Percentiles rank a stretch among this genome's conserved stretches.
These are phyloP conservation scores for Xylariaceae sp. DNA, from an alignment of 2,329 filamentous ascomycete species.

Conservation along the genomic window DNA sequence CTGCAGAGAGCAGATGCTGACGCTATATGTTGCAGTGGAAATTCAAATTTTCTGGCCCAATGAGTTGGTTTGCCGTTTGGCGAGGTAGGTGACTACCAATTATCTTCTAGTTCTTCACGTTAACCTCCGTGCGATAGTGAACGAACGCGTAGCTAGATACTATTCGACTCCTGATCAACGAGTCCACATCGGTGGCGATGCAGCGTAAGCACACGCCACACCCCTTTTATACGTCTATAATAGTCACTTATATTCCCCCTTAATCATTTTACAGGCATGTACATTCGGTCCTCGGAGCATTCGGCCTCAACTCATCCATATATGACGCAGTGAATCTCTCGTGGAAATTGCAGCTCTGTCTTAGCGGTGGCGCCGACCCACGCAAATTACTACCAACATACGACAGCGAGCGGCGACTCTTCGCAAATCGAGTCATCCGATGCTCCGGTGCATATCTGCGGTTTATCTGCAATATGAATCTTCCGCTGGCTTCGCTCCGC, in stretches of 20 bases:
- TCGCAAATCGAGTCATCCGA: conserved; percentile 22
- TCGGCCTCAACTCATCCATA: conserved; percentile 42
- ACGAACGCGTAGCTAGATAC: conserved; percentile 37
- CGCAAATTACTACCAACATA: conserved; percentile 36
- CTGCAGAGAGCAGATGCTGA: neutral
- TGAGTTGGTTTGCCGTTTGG: conserved; percentile 43
- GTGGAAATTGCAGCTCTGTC: conserved; percentile 40
- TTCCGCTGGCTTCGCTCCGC: conserved; percentile 22
- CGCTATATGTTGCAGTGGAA: conserved; percentile 32
- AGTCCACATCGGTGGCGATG: conserved; percentile 38
- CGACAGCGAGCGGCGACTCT: conserved; percentile 34
- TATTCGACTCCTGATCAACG: conserved; percentile 37
- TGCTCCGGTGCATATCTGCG: conserved; percentile 24
- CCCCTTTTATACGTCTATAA: neutral
- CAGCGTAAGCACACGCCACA: conserved; percentile 29
- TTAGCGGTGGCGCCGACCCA: conserved; percentile 26
- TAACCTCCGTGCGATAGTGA: conserved; percentile 23
- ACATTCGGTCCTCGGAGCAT: conserved; percentile 41
- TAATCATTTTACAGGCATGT: conserved; percentile 30
- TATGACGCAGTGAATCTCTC: conserved; percentile 39
- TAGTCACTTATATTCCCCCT: neutral
- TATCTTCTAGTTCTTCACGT: neutral
- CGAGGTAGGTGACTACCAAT: conserved; percentile 24
- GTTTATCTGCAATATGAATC: conserved; percentile 31
- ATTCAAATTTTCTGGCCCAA: conserved; percentile 34